Percentiles rank a stretch among this genome's conserved stretches.
Conservation (phyloP, 495 filamentous ascomycete species). For the Echria macrotheca region DNA sequence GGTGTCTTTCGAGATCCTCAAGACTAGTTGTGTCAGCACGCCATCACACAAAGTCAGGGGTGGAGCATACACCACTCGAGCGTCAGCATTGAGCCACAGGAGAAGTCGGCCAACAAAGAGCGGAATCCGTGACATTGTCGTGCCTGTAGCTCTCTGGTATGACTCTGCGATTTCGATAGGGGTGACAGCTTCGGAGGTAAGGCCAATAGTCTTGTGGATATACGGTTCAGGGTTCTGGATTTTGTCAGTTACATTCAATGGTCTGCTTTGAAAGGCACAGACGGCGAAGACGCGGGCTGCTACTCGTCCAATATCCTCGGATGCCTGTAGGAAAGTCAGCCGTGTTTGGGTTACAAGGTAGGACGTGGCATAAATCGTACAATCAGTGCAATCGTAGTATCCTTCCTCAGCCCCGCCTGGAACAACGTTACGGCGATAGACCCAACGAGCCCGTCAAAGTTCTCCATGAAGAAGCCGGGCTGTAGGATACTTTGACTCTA, state of each 20-base stretch:
- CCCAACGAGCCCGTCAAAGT: conserved; percentile 28
- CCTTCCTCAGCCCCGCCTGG: conserved; percentile 23
- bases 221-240: conserved; percentile 24
- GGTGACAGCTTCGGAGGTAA: conserved; percentile 23
- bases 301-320: conserved; percentile 35
- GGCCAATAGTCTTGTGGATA: conserved; percentile 16
- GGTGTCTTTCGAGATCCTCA: conserved; percentile 19
- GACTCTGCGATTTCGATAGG: conserved; percentile 22
- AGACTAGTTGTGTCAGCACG: conserved; percentile 8
- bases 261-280: conserved; percentile 2
- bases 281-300: conserved; percentile 31
- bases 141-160: conserved; percentile 20
- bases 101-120: conserved; percentile 16
- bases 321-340: conserved; percentile 20
- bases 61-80: conserved; percentile 16
- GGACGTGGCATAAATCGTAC: too few relatives aligned
- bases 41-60: not conserved
- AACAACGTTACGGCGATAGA: conserved; percentile 19
- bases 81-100: conserved; percentile 18
- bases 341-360: too few relatives aligned
- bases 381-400: conserved; percentile 25
- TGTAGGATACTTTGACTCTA: conserved; percentile 33
- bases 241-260: not conserved
- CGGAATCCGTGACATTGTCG: conserved; percentile 21
- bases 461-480: conserved; percentile 41